Conservation (phyloP, 225 moss, liverwort and hornwort genomes). For the Polytrichum commune region DNA sequence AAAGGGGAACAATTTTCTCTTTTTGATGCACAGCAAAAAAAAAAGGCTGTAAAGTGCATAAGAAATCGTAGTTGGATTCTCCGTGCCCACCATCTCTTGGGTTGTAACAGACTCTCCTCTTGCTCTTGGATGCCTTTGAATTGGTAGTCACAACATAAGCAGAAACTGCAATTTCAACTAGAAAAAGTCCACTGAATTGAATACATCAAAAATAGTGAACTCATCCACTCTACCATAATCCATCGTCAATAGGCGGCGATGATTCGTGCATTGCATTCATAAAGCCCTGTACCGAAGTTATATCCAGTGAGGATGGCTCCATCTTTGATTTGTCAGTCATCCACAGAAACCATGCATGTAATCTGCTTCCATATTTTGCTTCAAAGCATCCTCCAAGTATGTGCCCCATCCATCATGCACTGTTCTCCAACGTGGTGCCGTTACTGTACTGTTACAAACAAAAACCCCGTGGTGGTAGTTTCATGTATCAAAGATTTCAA, state of each 20-base stretch:
- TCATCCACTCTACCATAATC: background rate
- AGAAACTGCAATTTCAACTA: constrained; percentile 22
- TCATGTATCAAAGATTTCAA: constrained; percentile 8
- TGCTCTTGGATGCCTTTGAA: constrained; percentile 9
- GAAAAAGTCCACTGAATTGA: constrained; percentile 2
- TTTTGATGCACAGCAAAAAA: background rate
- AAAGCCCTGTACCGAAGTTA: constrained; percentile 1
- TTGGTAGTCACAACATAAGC: constrained; percentile 10
- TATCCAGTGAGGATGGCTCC: background rate
- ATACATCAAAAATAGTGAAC: constrained; percentile 11
- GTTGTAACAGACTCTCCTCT: constrained; percentile 30
- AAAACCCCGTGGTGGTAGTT: constrained; percentile 6
- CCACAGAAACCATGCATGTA: background rate
- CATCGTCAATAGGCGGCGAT: background rate
- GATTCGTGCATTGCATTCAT: background rate
- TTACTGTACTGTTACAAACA: constrained; percentile 8
- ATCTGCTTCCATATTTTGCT: constrained; percentile 3
- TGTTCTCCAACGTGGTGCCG: background rate
- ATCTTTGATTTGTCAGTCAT: constrained; percentile 21
- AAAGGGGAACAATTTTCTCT: constrained; percentile 12
- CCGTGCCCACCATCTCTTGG: constrained; percentile 19
- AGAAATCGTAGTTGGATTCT: constrained; percentile 15
- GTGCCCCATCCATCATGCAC: background rate
- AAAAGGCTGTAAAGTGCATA: constrained; percentile 15
- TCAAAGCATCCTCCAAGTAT: constrained; percentile 2